Percentiles rank a stretch among this genome's conserved stretches.
These are phyloP conservation scores for Exophiala dermatitidis DNA, from an alignment of 2,329 filamentous ascomycete genomes.

Conservation along the genomic window DNA sequence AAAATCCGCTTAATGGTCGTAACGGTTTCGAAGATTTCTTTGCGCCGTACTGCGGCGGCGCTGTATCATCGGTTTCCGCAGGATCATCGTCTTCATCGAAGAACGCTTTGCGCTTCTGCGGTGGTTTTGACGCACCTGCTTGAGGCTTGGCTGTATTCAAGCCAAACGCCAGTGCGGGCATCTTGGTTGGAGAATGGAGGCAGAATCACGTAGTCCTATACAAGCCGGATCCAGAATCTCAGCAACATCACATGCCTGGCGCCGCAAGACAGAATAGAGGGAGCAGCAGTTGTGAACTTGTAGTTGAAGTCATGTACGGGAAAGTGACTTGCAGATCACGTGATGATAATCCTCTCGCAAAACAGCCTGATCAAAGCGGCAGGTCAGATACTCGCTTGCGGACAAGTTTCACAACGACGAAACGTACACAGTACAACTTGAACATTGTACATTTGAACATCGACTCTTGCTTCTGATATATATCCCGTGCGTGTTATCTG, in stretches of 20 bases:
- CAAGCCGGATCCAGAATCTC: background rate
- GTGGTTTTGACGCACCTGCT: constrained; percentile 27
- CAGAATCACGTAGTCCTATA: background rate
- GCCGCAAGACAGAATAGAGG: background rate
- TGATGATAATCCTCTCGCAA: no score
- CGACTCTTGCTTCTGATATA: no score
- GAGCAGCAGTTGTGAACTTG: background rate
- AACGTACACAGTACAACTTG: no score
- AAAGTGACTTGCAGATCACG: no score
- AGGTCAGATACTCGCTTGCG: no score
- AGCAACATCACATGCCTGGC: background rate
- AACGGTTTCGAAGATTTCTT: constrained; percentile 28
- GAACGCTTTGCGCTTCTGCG: constrained; percentile 44
- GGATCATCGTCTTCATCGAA: constrained; percentile 40
- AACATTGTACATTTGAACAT: no score
- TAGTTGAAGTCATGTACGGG: background rate
- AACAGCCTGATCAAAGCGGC: no score
- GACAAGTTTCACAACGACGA: no score
- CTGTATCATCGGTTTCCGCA: constrained; percentile 14
- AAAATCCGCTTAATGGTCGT: constrained; percentile 11
- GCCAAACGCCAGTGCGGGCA: constrained; percentile 37
- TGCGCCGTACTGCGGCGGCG: constrained; percentile 15
- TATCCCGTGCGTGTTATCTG: no score
- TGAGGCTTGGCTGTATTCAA: constrained; percentile 35
- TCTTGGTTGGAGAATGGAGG: constrained; percentile 7